Base-by-base conservation (phyloP, 2,329 filamentous ascomycete species). In the Clonostachys byssicola region DNA sequence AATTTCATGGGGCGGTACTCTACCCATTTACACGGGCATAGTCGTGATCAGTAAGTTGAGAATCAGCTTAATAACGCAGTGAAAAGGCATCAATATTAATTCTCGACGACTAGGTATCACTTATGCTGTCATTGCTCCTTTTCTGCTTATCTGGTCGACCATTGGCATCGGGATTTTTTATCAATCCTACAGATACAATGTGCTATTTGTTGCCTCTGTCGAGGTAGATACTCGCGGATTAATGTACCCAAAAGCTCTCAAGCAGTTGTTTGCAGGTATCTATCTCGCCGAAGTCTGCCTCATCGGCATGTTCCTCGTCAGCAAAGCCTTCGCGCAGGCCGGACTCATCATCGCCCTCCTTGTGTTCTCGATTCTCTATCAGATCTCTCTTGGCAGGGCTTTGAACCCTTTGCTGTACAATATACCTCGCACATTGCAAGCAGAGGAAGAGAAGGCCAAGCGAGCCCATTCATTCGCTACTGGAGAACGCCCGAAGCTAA, bases 201-300 rank as follows among this genome's bases (percentile, higher is more conserved):
- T 96, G 46, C 73, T 96, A 23, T 96, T 89, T 62, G 88, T 92
- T 13, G 85, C 82, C 43, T 86, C 91, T 54, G 78, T 86, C 12
- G 75, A 83, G 51, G 83, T 95, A 52, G 92, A 97, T 60, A 96
- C 90, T 43, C 89, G 89, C 58, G 92, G 94, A 41, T 81, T 92
- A 17, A 83, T 90, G 57, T 96, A 96, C 60, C 87, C 90, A 2
- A 86, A 89, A 18, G 92, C 89, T 6, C 76, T 97, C 38, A 89
- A 96, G 71, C 92, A 97, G 51, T 78, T 94, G 34, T 81, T 92
- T 42, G 81, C 85, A 3, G 90, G 91, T 45, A 75, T 92, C 42
- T 95, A 96, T 65, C 71, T 95, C 14, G 81, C 85, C 1, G 84
- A 92, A 56, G 68, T 92, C 48, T 92, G 88, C 63, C 71, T 96